Base-by-base conservation (phyloP, 2,329 filamentous ascomycete genomes). In the Paecilomyces sp. region DNA sequence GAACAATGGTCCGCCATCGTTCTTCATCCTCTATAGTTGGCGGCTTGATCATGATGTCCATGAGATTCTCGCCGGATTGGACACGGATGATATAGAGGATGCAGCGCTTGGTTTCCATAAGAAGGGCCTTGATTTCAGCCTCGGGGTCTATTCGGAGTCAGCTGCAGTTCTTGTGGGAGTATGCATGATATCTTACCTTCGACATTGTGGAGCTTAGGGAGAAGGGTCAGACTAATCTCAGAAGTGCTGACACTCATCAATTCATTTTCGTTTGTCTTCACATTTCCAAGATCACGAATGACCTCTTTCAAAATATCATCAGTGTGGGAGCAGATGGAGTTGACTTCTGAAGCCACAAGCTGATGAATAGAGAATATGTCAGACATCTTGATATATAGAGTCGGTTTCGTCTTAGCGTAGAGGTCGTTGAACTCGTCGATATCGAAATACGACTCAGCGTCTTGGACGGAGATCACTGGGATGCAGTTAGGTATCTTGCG, bases 391-490 rank as follows among this genome's bases (percentile, higher is more conserved):
- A 99, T 96, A 79, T 97, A 99, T n/a, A 99, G 82, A 0, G 93
- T 97, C 6, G 94, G 94, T 76, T 96, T 96, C 64, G 92, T 94
- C 74, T 95, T 92, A 59, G 93, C 90, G 72, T 97, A 97, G 6
- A 99, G 83, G 70, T 99, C 94, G 72, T 97, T 97, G 84, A 94
- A 99, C 73, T 97, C 94, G 72, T 99, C 94, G 72, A 99, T 97
- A 74, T 97, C 92, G 71, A 97, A 99, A 25, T 94, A 94, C 57
- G 86, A 83, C 75, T 99, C 94, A 0, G 91, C 90, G 67, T 94
- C 88, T 13, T 89, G 87, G 12, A 97, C 90, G 12, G 88, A 85
- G 65, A 99, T 91, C 62, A 97, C 82, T 82, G 63, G 51, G 57
- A 58, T 51, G 1, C 41, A 41, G 67, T 82, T 72, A 80, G 76